Evolutionary conservation across 2,329 filamentous ascomycete species (phyloP).

Genomic region (Fusarium sp.): DNA sequence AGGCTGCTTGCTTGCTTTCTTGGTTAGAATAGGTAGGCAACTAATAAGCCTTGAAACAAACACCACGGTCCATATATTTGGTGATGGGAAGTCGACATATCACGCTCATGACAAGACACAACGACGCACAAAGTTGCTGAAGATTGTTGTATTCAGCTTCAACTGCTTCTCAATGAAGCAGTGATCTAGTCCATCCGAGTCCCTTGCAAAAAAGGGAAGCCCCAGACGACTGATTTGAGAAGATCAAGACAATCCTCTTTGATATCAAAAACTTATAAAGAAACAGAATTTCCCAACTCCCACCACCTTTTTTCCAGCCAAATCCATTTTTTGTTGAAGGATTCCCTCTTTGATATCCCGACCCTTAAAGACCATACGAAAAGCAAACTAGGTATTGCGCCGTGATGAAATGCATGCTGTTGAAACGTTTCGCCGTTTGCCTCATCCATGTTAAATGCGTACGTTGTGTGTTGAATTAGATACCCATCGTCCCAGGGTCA

Average conservation of each 20-base stretch:
- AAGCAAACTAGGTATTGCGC: conserved; percentile 45
- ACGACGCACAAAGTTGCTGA: conserved; percentile 3
- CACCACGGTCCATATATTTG: neutral
- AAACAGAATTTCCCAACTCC: conserved; percentile 39
- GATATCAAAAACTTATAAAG: conserved; percentile 27
- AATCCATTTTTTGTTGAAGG: conserved; percentile 44
- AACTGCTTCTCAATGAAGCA: conserved; percentile 4
- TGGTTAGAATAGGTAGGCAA: conserved; percentile 11
- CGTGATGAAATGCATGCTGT: conserved; percentile 49
- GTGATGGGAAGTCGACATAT: neutral
- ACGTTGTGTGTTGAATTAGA: conserved; percentile 28
- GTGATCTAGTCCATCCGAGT: conserved; percentile 1
- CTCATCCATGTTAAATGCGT: conserved; percentile 48
- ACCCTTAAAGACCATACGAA: conserved; percentile 35
- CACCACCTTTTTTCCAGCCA: conserved; percentile 39
- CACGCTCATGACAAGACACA: neutral
- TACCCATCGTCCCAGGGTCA: conserved; percentile 21
- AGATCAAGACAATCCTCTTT: conserved; percentile 31
- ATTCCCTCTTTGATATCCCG: conserved; percentile 35
- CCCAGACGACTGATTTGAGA: conserved; percentile 13
- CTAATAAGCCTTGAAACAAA: conserved; percentile 14
- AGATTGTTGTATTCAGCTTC: conserved; percentile 30
- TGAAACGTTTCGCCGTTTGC: conserved; percentile 48
- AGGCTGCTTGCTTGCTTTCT: conserved; percentile 14
- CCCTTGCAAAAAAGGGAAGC: neutral